Conservation (phyloP, 768 basidiomycete species). For the Suillus paluster region DNA sequence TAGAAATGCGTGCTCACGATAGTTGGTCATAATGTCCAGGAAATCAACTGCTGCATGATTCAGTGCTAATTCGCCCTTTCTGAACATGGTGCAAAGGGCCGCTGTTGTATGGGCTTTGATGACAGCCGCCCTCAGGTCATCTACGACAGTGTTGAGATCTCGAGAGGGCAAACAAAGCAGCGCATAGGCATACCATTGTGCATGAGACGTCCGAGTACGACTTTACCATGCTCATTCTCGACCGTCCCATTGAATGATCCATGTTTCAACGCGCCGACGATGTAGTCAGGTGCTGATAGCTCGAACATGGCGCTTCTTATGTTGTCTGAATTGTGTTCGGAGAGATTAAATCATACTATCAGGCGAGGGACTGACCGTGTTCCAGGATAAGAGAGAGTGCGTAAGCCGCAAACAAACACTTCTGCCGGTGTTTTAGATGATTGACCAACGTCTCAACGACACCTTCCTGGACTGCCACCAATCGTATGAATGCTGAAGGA, state of each 20-base stretch:
- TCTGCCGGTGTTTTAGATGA: not conserved
- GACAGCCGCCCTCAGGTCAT: conserved; percentile 11
- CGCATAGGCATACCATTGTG: conserved; percentile 1
- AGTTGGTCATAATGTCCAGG: conserved; percentile 9
- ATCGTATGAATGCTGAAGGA: conserved; percentile 6
- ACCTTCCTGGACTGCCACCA: not conserved
- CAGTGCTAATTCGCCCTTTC: not conserved
- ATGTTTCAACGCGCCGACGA: conserved; percentile 1
- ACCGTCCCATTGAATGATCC: conserved; percentile 2
- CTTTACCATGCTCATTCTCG: conserved; percentile 10
- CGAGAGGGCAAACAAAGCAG: not conserved
- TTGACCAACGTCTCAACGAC: conserved; percentile 6
- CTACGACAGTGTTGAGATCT: not conserved
- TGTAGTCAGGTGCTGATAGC: not conserved
- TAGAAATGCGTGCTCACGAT: conserved; percentile 1
- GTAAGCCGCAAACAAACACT: conserved; percentile 9
- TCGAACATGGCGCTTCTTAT: conserved; percentile 2
- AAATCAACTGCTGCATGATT: conserved; percentile 6
- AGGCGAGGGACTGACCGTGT: not conserved
- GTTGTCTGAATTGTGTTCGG: not conserved
- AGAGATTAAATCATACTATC: not conserved
- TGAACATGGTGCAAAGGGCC: conserved; percentile 6
- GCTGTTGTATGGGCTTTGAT: not conserved
- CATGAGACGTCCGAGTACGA: conserved; percentile 3
- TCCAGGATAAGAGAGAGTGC: conserved; percentile 3